A percentile compares a stretch with the other conserved stretches of the same genome.
These are phyloP conservation scores for Tephrocybe sp. DNA, from an alignment of 768 basidiomycete genomes.

Conservation along the genomic window DNA sequence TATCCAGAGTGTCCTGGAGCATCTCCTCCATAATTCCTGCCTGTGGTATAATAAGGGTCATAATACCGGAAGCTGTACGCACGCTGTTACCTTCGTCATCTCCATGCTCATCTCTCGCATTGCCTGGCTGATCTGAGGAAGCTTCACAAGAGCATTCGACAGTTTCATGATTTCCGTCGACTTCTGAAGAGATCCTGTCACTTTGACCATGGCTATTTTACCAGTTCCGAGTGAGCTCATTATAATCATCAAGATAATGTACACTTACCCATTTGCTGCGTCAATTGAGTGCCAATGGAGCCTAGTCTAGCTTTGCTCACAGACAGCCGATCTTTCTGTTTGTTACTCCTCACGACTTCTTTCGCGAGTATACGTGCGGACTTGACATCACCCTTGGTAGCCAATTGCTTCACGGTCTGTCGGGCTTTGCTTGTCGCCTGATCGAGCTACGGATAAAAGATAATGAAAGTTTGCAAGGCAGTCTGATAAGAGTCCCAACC, in stretches of 20 bases:
- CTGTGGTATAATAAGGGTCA: conserved; percentile 37
- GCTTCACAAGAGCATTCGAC: conserved; percentile 87
- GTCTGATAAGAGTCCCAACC: conserved; percentile 49
- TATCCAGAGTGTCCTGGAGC: conserved; percentile 89
- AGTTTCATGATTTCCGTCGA: conserved; percentile 99
- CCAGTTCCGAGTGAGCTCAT: not conserved
- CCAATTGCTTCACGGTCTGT: conserved; percentile 83
- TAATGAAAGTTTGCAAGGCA: conserved; percentile 18
- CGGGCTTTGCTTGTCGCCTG: conserved; percentile 78
- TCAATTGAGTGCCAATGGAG: conserved; percentile 86
- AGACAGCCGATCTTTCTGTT: conserved; percentile 90
- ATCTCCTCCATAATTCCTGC: conserved; percentile 98
- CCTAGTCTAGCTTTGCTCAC: conserved; percentile 92
- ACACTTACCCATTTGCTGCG: conserved; percentile 85
- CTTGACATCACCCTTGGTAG: conserved; percentile 88
- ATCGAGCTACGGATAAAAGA: conserved; percentile 61
- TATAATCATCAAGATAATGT: not conserved
- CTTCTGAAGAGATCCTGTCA: conserved; percentile 96
- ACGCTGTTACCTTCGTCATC: conserved; percentile 85
- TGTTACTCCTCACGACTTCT: conserved; percentile 93
- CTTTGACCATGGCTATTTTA: conserved; percentile 87
- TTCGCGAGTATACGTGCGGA: conserved; percentile 89
- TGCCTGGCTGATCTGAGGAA: conserved; percentile 87
- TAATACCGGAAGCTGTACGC: not conserved
- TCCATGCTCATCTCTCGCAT: conserved; percentile 99